These are phyloP conservation scores for Haplographium delicatum DNA, from an alignment of 495 filamentous ascomycete species.

Conservation along the genomic window DNA sequence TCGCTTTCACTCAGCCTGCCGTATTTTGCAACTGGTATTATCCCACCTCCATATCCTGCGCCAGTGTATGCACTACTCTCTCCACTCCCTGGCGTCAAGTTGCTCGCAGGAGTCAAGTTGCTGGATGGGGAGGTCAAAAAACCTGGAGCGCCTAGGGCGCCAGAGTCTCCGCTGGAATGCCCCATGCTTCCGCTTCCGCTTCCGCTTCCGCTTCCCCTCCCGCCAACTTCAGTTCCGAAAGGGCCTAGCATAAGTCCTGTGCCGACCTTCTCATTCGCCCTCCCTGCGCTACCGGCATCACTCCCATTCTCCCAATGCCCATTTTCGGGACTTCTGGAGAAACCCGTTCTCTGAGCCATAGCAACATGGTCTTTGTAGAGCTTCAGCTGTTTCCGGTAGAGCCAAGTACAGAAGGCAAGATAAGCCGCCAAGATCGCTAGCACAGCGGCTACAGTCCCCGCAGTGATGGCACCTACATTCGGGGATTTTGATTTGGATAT, in stretches of 20 bases:
- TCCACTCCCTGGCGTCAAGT: slow-evolving; percentile 9
- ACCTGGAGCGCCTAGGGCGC: not conserved
- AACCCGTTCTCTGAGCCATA: slow-evolving; percentile 38
- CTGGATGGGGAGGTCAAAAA: not conserved
- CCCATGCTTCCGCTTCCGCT: not conserved
- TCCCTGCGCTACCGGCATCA: slow-evolving; percentile 20
- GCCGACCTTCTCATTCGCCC: not conserved
- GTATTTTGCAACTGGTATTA: slow-evolving; percentile 7
- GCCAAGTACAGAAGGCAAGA: slow-evolving; percentile 66
- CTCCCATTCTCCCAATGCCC: slow-evolving; percentile 7
- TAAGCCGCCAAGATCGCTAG: slow-evolving; percentile 53
- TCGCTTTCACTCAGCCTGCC: slow-evolving; percentile 16
- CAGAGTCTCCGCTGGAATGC: slow-evolving; percentile 10
- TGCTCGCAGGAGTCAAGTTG: slow-evolving; percentile 1
- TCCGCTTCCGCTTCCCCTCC: slow-evolving; percentile 7
- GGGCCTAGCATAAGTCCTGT: slow-evolving; percentile 15
- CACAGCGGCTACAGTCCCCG: slow-evolving; percentile 57
- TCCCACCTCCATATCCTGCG: slow-evolving; percentile 2
- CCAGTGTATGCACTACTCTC: not conserved
- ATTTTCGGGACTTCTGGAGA: slow-evolving; percentile 13
- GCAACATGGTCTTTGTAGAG: slow-evolving; percentile 60
- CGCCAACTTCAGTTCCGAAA: slow-evolving; percentile 17
- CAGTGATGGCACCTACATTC: slow-evolving; percentile 58
- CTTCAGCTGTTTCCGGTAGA: slow-evolving; percentile 58
- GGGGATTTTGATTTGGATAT: slow-evolving; percentile 21